phyloP scores from a whole-genome alignment of 495 filamentous ascomycete genomes.

The Cercophora samala region DNA sequence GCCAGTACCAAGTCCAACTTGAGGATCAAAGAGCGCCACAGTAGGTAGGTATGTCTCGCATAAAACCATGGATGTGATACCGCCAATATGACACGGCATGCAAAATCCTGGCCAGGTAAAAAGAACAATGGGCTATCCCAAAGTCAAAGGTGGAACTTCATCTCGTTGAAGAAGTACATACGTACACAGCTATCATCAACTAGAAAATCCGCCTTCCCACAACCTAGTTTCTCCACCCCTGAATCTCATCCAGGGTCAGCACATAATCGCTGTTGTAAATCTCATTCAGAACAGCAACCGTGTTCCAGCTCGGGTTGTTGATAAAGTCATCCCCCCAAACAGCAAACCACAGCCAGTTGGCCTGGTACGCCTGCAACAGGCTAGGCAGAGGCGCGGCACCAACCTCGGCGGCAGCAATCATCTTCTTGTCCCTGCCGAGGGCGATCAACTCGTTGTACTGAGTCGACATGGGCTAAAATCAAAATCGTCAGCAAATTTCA shows the following conservation, averaged over 20 bases:
- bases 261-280: constrained; percentile 40
- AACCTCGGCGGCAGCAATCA: constrained; percentile 47
- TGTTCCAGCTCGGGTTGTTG: constrained; percentile 38
- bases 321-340: constrained; percentile 44
- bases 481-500: constrained; percentile 3
- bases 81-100: too few species aligned
- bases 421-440: constrained; percentile 44
- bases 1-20: too few species aligned
- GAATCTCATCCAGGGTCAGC: constrained; percentile 42
- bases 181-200: too few species aligned
- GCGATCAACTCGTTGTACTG: constrained; percentile 45
- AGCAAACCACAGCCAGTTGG: constrained; percentile 48
- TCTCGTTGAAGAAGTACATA: too few species aligned
- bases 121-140: too few species aligned
- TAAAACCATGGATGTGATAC: too few species aligned
- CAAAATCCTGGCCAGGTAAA: too few species aligned
- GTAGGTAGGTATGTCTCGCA: too few species aligned
- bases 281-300: constrained; percentile 30
- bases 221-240: constrained; percentile 31
- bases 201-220: too few species aligned
- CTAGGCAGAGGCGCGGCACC: constrained; percentile 44
- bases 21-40: too few species aligned
- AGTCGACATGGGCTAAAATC: constrained; percentile 33
- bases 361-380: constrained; percentile 39
- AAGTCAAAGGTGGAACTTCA: too few species aligned